phyloP scores from a whole-genome alignment of 2,329 filamentous ascomycete genomes.

The Penicillium frequentans region DNA sequence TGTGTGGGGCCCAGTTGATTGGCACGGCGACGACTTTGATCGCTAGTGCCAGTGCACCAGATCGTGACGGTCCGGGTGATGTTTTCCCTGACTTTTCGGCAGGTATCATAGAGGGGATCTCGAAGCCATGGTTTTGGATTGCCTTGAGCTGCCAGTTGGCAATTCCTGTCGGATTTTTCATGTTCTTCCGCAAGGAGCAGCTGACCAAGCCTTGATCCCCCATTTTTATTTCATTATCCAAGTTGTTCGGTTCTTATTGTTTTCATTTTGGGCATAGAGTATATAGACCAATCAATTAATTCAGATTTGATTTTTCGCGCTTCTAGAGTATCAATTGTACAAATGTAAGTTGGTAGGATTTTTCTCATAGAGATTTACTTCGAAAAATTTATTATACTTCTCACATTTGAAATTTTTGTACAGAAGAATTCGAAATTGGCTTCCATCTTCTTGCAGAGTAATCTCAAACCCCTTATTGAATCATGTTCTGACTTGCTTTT shows the following conservation, averaged over 20 bases:
- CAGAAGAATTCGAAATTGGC: too few relatives aligned
- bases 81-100: slow-evolving; percentile 63
- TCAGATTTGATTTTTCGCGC: too few relatives aligned
- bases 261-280: too few relatives aligned
- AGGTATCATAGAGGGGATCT: slow-evolving; percentile 45
- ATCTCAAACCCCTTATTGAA: neutral
- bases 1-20: slow-evolving; percentile 61
- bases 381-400: too few relatives aligned
- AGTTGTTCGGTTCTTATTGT: too few relatives aligned
- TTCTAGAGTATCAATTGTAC: too few relatives aligned
- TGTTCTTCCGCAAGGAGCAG: slow-evolving; percentile 48
- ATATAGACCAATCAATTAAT: too few relatives aligned
- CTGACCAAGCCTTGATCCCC: slow-evolving; percentile 41
- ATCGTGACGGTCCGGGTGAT: slow-evolving; percentile 59
- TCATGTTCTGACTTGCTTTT: too few relatives aligned
- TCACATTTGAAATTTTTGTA: too few relatives aligned
- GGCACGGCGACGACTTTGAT: slow-evolving; percentile 63
- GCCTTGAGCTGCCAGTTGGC: slow-evolving; percentile 59
- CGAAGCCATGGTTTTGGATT: slow-evolving; percentile 61
- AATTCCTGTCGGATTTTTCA: slow-evolving; percentile 38
- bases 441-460: too few relatives aligned
- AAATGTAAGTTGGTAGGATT: too few relatives aligned
- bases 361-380: too few relatives aligned
- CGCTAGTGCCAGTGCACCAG: slow-evolving; percentile 60
- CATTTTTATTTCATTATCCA: neutral